Base-by-base conservation (phyloP, 176 grass and related monocot species). In the Hordeum marinum region DNA sequence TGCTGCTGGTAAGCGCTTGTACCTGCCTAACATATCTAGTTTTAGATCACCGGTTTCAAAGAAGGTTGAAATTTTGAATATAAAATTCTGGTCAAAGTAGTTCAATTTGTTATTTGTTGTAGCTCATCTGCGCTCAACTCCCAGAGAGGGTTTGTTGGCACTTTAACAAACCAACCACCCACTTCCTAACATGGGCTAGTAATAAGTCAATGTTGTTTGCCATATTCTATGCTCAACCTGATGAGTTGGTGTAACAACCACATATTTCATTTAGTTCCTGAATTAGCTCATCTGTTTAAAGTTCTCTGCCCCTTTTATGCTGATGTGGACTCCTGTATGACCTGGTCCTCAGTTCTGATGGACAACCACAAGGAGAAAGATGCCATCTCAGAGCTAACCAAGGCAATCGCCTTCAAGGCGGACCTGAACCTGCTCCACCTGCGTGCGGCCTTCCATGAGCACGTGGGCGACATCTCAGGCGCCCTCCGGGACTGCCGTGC, bases 341-440 rank as follows among this genome's bases (percentile, higher is more conserved):
- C 37, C 26, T 86, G 69, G 35, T 62, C 23, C n/a, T 12, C 88
- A 99, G 97, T 99, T 78, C 84, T 96, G 86, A 99, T 99, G 97
- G 97, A 99, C 84, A 94, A 91, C 72, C 97, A 96, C 82, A 96
- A 96, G 86, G 97, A 99, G 84, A 92, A 94, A 91, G 97, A 99
- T 24, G 97, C 97, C 9, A 92, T 99, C 18, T 39, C 84, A 5
- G 97, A 99, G 97, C 85, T 99, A 82, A 96, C 88, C 3, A 89
- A 79, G 72, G 97, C 97, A 11, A 94, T 99, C 29, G 82, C 97
- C 64, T 99, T 96, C 79, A 99, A 96, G 77, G 94, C 97, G 0
- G 97, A 99, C 76, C 91, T 99, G 18, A 94, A 99, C 86, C 85
- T 99, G 65, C 90, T 99, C 48, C 97, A 99, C 57, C 85, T 99